Base-by-base conservation (phyloP, 2,329 filamentous ascomycete genomes). In the Colletotrichum brevisporum region DNA sequence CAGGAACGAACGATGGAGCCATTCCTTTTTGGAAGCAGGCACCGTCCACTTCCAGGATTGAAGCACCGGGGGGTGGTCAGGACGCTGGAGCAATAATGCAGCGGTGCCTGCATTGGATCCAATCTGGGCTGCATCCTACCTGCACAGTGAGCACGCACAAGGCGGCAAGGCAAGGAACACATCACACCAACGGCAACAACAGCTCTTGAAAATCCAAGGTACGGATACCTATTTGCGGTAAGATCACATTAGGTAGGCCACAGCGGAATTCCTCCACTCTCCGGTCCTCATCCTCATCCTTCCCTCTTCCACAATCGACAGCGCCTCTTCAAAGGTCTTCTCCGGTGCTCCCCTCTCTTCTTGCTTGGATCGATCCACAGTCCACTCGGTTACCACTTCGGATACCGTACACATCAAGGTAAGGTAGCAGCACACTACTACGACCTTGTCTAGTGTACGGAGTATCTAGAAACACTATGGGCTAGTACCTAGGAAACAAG, bases 1-100 rank as follows among this genome's bases (percentile, higher is more conserved):
- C 27, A 69, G 67, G 36, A 67, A 61, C 50, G 39, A 50, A 58
- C 55, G 62, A 69, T 69, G 67, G 56, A 52, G 55, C 67, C 67
- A 56, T 60, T 60, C 67, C 67, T 13, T 55, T 36, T 60, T 47
- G 26, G 45, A 63, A 50, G 21, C 31, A 60, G 51, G 51, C 45
- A 69, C 45, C 51, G 41, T 31, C 18, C 13, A 18, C n/a, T 12
- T 21, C 24, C 5, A 51, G 62, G 55, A 56, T 69, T 59, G 58
- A 31, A 27, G 31, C 48, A n/a, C 47, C 10, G 18, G 47, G 18
- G 51, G 39, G 39, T 57, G 39, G 41, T 43, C 26, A 21, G 31
- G 31, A n/a, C 21, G 41, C 16, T 41, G 54, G 24, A 26, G 36
- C 41, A 16, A 24, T 47, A 57, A 57, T 57, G 41, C 54, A 45